Conservation (phyloP, 2,329 filamentous ascomycete species). For the Colletotrichum sp. region DNA sequence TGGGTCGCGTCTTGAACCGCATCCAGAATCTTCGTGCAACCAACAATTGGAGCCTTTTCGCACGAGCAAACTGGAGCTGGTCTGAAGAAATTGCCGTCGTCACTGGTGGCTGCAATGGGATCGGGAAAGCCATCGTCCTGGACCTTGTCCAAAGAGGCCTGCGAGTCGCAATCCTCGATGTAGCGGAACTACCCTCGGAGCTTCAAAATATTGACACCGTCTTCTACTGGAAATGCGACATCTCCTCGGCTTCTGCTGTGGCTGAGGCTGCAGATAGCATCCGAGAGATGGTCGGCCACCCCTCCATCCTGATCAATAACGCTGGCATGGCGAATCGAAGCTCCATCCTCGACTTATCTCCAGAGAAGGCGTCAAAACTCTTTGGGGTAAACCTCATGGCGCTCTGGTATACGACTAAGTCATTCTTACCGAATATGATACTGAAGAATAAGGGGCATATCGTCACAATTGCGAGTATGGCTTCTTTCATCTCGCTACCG, state of each 20-base stretch:
- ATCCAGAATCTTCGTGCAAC: not conserved
- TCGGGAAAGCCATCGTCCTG: not conserved
- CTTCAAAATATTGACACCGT: not conserved
- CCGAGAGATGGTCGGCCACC: not conserved
- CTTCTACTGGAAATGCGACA: not conserved
- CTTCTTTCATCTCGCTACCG: not conserved
- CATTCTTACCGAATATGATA: not conserved
- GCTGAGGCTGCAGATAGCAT: not conserved
- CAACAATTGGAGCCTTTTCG: not conserved
- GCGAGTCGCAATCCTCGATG: not conserved
- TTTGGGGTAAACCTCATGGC: not conserved
- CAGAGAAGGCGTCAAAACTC: not conserved
- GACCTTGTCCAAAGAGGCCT: not conserved
- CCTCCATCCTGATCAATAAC: not conserved
- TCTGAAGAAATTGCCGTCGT: not conserved
- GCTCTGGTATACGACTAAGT: not conserved
- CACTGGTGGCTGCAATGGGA: not conserved
- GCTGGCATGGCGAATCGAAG: not conserved
- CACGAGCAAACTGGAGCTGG: rapidly evolving
- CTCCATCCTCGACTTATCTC: not conserved
- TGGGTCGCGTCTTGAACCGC: not conserved
- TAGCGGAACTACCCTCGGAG: not conserved
- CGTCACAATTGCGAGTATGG: not conserved
- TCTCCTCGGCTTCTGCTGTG: not conserved
- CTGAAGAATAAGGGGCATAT: not conserved